Evolutionary conservation across 2,329 filamentous ascomycete genomes (phyloP).

Genomic region (Huntiella omanensis): DNA sequence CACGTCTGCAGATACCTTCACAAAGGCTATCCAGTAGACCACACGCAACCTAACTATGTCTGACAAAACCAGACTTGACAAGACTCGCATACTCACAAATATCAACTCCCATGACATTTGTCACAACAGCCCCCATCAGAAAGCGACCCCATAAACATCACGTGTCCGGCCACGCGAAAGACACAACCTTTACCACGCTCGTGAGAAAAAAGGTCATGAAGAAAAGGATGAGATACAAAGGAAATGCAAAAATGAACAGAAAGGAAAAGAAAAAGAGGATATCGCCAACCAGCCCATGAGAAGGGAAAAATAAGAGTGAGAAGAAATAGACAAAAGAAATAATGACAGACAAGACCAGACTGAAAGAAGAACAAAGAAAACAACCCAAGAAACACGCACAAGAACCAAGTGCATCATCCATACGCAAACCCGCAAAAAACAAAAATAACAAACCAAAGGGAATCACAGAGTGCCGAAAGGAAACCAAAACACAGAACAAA

Average conservation of each 20-base stretch:
- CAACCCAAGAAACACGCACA: slow-evolving; percentile 4
- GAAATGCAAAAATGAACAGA: slow-evolving; percentile 4
- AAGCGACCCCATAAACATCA: too few relatives aligned
- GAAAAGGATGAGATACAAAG: slow-evolving; percentile 2
- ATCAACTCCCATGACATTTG: not conserved
- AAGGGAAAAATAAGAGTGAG: not conserved
- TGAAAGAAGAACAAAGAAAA: slow-evolving; percentile 1
- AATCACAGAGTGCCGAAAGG: slow-evolving; percentile 4
- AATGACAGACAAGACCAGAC: slow-evolving; percentile 7
- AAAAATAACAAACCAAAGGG: not conserved
- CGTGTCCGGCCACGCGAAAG: not conserved
- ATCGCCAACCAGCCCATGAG: slow-evolving; percentile 4
- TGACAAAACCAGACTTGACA: too few relatives aligned
- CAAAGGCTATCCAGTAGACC: too few relatives aligned
- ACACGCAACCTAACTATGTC: too few relatives aligned
- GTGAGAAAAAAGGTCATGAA: not conserved
- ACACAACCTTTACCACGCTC: not conserved
- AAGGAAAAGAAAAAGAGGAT: slow-evolving; percentile 7
- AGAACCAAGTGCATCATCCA: slow-evolving; percentile 1
- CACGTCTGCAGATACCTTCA: too few relatives aligned
- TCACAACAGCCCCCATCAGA: not conserved
- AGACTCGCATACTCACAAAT: not conserved
- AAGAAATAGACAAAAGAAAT: slow-evolving; percentile 13
- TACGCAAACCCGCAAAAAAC: too few relatives aligned
- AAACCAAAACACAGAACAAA: slow-evolving; percentile 3